Evolutionary conservation across 768 basidiomycete genomes (phyloP), one percentile per base, ranked within the genome.

Genomic region (Leccinum broughii): DNA sequence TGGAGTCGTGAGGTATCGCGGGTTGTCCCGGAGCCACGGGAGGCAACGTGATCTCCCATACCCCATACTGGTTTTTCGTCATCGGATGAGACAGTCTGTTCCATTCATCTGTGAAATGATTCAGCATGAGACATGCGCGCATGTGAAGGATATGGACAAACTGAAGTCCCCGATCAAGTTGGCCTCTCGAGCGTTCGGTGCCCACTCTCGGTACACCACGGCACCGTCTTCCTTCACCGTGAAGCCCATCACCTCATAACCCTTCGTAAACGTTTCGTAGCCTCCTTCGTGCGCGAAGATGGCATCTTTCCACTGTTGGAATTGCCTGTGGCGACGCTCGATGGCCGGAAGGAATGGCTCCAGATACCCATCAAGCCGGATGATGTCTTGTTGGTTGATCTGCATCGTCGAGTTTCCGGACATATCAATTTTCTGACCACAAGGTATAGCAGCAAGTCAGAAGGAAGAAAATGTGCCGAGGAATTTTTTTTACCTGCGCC

Each of bases 91-190:
- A 85, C 6, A 81, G 73, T 63, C 95, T 86, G 68, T 89, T 84
- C 97, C 97, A 99, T 51, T 81, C 78, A 73, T 99, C 96, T 97
- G 63, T 24, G 49, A 30, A 48, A 13, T 14, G 14, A 52, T 41
- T 63, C n/a, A 56, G 39, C 37, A 57, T 32, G 55, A 64, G 52
- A 46, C 26, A 34, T 54, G 11, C 37, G 28, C 34, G 46, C 28
- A 46, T 41, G 50, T 46, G 53, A 30, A 48, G 55, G 22, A 11
- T 30, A 10, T 55, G 34, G 51, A 85, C 93, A 75, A 64, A 98
- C 95, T 99, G 80, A 99, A 99, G 51, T 99, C 96, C 49, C 97
- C 97, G 67, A 93, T 93, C 58, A 99, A 76, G 71, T 78, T 82
- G 3, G 95, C 96, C 67, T 89, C 87, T 50, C 68, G 77, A 17